phyloP scores from a whole-genome alignment of 2,329 filamentous ascomycete genomes.

The Phoma sp. region DNA sequence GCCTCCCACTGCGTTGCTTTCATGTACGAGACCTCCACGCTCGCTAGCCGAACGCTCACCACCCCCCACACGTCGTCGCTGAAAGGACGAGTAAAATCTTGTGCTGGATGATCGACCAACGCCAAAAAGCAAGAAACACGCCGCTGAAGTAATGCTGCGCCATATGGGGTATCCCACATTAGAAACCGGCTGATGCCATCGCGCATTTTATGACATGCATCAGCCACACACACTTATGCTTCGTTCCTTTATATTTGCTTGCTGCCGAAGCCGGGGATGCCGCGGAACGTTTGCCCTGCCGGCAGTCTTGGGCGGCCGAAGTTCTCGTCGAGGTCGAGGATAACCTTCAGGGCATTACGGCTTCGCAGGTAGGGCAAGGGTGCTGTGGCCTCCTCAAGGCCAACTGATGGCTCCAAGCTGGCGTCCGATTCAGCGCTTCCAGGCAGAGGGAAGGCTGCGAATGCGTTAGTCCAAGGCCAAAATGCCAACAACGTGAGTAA shows the following conservation, averaged over 20 bases:
- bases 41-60: conserved; percentile 13
- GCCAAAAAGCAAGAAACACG: conserved; percentile 38
- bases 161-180: conserved; percentile 29
- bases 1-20: conserved; percentile 20
- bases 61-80: conserved; percentile 27
- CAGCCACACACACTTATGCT: conserved; percentile 25
- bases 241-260: conserved; percentile 34
- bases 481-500: not conserved
- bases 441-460: conserved; percentile 73
- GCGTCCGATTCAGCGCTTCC: conserved; percentile 60
- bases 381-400: conserved; percentile 68
- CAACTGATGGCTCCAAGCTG: conserved; percentile 66
- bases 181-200: conserved; percentile 40
- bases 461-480: not conserved
- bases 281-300: conserved; percentile 43
- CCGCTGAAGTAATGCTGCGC: conserved; percentile 35
- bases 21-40: conserved; percentile 26
- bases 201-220: conserved; percentile 29
- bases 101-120: conserved; percentile 25
- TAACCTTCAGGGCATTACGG: conserved; percentile 92
- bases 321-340: conserved; percentile 91
- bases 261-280: conserved; percentile 48
- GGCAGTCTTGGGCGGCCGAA: conserved; percentile 78
- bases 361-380: conserved; percentile 74
- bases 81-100: conserved; percentile 25